These are phyloP conservation scores for Tylopilus balloui DNA, from an alignment of 768 basidiomycete species.

Conservation along the genomic window DNA sequence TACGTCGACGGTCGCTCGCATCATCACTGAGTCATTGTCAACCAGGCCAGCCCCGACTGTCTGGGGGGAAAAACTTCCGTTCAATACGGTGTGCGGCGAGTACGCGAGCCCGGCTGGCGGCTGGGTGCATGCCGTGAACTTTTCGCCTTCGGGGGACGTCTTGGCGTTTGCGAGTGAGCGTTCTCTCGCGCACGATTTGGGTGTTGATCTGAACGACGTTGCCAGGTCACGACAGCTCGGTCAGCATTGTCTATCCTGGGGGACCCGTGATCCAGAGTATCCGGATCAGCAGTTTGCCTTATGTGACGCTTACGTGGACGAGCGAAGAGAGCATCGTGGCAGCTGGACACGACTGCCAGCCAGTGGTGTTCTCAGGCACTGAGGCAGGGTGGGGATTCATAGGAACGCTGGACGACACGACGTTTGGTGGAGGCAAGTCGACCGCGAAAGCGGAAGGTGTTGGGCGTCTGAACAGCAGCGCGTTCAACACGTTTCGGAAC, in stretches of 20 bases:
- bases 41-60: constrained; percentile 78
- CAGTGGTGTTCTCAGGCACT: constrained; percentile 76
- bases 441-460: constrained; percentile 40
- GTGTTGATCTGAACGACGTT: constrained; percentile 3
- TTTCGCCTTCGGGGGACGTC: constrained; percentile 93
- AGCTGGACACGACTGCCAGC: constrained; percentile 97
- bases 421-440: constrained; percentile 35
- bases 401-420: constrained; percentile 84
- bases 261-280: constrained; percentile 71
- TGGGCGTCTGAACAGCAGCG: constrained; percentile 85
- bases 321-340: constrained; percentile 79
- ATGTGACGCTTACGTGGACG: constrained; percentile 82
- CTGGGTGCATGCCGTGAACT: constrained; percentile 95
- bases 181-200: not conserved
- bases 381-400: constrained; percentile 72
- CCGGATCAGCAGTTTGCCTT: constrained; percentile 73
- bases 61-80: constrained; percentile 98
- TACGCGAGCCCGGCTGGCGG: constrained; percentile 86
- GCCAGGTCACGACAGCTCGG: constrained; percentile 89
- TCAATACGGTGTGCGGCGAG: constrained; percentile 96
- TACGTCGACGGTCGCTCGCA: not conserved
- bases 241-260: constrained; percentile 88
- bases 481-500: constrained; percentile 90
- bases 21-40: constrained; percentile 7
- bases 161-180: constrained; percentile 89